Evolutionary conservation across 495 filamentous ascomycete species (phyloP).

Genomic region (Aspergillus mulundensis): DNA sequence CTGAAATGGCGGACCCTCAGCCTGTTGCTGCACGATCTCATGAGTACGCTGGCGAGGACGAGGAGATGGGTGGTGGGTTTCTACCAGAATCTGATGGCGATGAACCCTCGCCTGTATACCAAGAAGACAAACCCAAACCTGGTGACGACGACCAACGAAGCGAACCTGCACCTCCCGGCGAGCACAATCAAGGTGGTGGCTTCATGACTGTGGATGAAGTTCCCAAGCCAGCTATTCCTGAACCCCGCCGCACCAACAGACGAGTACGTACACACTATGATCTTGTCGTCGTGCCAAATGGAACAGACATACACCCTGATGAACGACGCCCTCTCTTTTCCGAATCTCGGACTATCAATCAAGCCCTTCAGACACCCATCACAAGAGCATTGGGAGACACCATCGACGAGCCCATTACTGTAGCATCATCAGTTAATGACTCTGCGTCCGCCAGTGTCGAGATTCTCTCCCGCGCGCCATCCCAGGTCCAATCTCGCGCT

Average conservation of each 20-base stretch:
- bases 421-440: slow-evolving; percentile 5
- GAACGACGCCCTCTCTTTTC: not conserved
- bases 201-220: slow-evolving; percentile 22
- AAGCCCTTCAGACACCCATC: not conserved
- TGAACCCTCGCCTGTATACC: not conserved
- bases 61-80: slow-evolving; percentile 37
- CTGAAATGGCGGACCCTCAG: slow-evolving; percentile 16
- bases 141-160: no score
- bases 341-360: not conserved
- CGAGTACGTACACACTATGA: slow-evolving; percentile 22
- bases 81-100: slow-evolving; percentile 2
- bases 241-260: not conserved
- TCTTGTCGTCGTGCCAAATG: slow-evolving; percentile 31
- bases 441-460: slow-evolving; percentile 29
- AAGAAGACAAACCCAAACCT: not conserved
- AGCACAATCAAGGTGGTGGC: slow-evolving; percentile 17
- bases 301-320: not conserved
- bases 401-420: not conserved
- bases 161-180: not conserved
- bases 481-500: slow-evolving; percentile 14
- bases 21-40: not conserved
- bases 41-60: not conserved
- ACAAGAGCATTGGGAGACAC: not conserved
- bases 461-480: slow-evolving; percentile 17
- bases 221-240: not conserved